Base-by-base conservation (phyloP, 495 filamentous ascomycete genomes). In the Neurospora sublineolata region DNA sequence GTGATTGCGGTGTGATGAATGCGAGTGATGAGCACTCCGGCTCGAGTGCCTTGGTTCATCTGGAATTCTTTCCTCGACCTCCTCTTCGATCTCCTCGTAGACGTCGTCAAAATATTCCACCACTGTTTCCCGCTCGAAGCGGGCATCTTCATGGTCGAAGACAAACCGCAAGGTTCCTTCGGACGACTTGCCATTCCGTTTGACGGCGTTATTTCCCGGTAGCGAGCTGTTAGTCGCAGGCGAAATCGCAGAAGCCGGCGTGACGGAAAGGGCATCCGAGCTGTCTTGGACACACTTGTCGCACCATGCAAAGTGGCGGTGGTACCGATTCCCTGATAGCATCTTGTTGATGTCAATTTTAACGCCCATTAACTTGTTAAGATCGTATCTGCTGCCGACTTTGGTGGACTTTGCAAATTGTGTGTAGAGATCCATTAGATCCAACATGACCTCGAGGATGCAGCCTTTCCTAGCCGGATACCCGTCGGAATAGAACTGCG, bases 81-180 rank as follows among this genome's bases (percentile, higher is more conserved):
- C 89, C 60, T 88, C 83, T 75, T 91, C 89, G 73, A 87, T 87
- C 78, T 96, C 92, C 75, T 96, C 93, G 78, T 89, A 90, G 76
- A 93, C 92, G 38, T 89, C 88, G 72, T 87, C 88, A 78, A 90
- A 92, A 78, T 89, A 92, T 70, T 88, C 83, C 12, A 86, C 83
- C 12, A 95, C 91, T 9, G 85, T 80, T 18, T 84, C 82, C 75
- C 88, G 87, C 82, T 99, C 95, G 23, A 83, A 84, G 42, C 85
- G 86, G 14, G 93, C 94, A 69, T 91, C 86, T 60, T 87, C 89
- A 14, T 91, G 87, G 76, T 97, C 93, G 37, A 98, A 89, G 84
- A 97, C 93, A 77, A 97, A 99, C 14, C 95, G 89, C 37, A 95
- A 86, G 1, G 96, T 97, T 10, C 90, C 91, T 30, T 93, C 89